Conservation (phyloP, 805 yeast species). For the Trichomonascus vanleenenianus region DNA sequence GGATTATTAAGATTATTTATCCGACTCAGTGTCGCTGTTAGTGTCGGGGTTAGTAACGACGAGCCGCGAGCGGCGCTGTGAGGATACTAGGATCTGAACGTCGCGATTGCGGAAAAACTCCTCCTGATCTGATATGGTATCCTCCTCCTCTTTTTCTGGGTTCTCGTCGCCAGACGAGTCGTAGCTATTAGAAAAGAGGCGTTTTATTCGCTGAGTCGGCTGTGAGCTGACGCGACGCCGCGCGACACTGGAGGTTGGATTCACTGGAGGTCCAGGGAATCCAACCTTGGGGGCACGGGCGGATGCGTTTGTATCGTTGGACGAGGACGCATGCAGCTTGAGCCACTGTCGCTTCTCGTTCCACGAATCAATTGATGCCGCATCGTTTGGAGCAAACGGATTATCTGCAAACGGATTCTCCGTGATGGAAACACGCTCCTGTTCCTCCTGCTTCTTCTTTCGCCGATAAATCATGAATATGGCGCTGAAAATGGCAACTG, state of each 20-base stretch:
- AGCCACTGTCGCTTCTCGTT: conserved; percentile 17
- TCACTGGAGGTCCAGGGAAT: not conserved
- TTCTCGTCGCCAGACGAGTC: conserved; percentile 4
- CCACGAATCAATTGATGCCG: conserved; percentile 20
- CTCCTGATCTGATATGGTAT: conserved; percentile 25
- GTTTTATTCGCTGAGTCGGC: not conserved
- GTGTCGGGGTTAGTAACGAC: conserved; percentile 59
- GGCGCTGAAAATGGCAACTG: conserved; percentile 30
- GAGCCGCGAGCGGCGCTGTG: conserved; percentile 51
- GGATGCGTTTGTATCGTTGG: not conserved
- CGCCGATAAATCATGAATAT: conserved; percentile 21
- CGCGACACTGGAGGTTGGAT: not conserved
- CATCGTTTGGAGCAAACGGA: conserved; percentile 5
- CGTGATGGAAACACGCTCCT: too few relatives aligned
- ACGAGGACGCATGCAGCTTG: conserved; percentile 1
- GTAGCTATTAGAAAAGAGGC: conserved; percentile 5
- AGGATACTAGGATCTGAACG: conserved; percentile 65
- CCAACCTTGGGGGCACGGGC: too few relatives aligned
- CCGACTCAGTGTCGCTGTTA: too few relatives aligned
- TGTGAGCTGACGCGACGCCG: not conserved
- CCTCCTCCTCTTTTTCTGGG: too few relatives aligned
- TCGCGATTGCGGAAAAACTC: conserved; percentile 45
- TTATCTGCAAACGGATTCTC: too few relatives aligned
- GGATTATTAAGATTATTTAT: too few relatives aligned
- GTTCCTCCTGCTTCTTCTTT: conserved; percentile 17